Evolutionary conservation across 2,329 filamentous ascomycete genomes (phyloP).

Genomic region (Diaporthe citrichinensis): DNA sequence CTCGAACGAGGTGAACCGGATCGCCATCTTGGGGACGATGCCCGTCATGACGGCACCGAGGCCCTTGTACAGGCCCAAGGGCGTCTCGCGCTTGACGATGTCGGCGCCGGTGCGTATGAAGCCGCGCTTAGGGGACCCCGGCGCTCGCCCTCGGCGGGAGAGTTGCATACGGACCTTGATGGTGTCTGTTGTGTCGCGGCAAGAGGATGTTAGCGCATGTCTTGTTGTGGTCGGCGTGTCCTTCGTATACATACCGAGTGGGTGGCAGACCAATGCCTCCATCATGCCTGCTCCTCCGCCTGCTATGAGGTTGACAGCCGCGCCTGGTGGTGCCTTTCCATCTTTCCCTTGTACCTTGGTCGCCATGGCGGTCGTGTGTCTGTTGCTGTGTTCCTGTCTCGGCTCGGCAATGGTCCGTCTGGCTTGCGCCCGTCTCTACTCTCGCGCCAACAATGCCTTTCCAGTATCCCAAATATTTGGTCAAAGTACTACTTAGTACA

Average conservation of each 20-base stretch:
- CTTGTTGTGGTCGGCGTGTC: background rate
- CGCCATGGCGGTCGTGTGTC: slow-evolving; percentile 51
- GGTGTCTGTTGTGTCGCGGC: slow-evolving; percentile 72
- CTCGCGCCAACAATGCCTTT: background rate
- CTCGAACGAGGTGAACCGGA: slow-evolving; percentile 98
- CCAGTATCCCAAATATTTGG: background rate
- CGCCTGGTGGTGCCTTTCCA: slow-evolving; percentile 84
- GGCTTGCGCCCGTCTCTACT: slow-evolving; percentile 23
- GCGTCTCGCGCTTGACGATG: slow-evolving; percentile 91
- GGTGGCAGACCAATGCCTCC: slow-evolving; percentile 97
- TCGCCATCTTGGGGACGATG: slow-evolving; percentile 99
- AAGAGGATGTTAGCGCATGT: slow-evolving; percentile 44
- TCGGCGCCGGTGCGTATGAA: slow-evolving; percentile 89
- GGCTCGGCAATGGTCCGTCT: background rate
- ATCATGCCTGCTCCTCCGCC: slow-evolving; percentile 99
- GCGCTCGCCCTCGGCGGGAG: slow-evolving; percentile 84
- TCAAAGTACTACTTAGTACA: background rate
- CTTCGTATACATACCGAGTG: slow-evolving; percentile 74
- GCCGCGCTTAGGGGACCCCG: slow-evolving; percentile 87
- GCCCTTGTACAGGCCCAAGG: slow-evolving; percentile 95
- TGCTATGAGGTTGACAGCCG: slow-evolving; percentile 89
- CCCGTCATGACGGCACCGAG: slow-evolving; percentile 96
- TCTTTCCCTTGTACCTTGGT: slow-evolving; percentile 59
- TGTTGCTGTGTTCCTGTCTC: background rate
- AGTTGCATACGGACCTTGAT: slow-evolving; percentile 99